These are phyloP conservation scores for Chlorella sp. DNA, from an alignment of 139 green algal species.

Conservation along the genomic window DNA sequence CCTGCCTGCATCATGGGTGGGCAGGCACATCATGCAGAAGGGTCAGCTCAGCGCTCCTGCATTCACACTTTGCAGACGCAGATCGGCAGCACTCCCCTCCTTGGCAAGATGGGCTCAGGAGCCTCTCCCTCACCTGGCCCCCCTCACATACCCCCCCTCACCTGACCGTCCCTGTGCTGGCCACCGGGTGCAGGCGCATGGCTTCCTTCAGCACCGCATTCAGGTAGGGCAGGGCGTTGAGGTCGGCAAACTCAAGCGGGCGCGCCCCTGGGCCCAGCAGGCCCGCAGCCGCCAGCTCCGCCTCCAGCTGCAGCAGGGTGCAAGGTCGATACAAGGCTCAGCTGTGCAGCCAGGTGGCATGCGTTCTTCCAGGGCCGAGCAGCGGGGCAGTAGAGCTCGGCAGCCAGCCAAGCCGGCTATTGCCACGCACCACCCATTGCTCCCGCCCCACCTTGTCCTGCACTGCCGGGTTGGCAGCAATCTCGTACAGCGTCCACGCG, in stretches of 20 bases:
- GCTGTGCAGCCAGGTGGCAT: too few relatives aligned
- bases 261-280: slow-evolving; percentile 13
- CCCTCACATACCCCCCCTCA: not conserved
- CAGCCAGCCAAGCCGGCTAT: too few relatives aligned
- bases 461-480: not conserved
- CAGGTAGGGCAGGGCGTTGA: slow-evolving; percentile 4
- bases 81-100: too few relatives aligned
- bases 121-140: too few relatives aligned
- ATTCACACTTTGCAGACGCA: too few relatives aligned
- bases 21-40: too few relatives aligned
- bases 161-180: not conserved
- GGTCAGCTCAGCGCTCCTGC: too few relatives aligned
- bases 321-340: too few relatives aligned
- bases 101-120: too few relatives aligned
- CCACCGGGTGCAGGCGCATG: slow-evolving; percentile 26
- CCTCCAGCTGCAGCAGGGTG: not conserved
- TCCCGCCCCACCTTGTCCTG: not conserved
- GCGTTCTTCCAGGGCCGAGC: too few relatives aligned
- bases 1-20: not conserved
- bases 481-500: slow-evolving; percentile 15
- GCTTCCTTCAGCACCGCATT: slow-evolving; percentile 27
- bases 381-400: too few relatives aligned
- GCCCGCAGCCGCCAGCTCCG: not conserved
- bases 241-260: slow-evolving; percentile 10
- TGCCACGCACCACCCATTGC: too few relatives aligned